Evolutionary conservation across 345 rosid genomes (phyloP).

Genomic region (Rhizophora mangle): DNA sequence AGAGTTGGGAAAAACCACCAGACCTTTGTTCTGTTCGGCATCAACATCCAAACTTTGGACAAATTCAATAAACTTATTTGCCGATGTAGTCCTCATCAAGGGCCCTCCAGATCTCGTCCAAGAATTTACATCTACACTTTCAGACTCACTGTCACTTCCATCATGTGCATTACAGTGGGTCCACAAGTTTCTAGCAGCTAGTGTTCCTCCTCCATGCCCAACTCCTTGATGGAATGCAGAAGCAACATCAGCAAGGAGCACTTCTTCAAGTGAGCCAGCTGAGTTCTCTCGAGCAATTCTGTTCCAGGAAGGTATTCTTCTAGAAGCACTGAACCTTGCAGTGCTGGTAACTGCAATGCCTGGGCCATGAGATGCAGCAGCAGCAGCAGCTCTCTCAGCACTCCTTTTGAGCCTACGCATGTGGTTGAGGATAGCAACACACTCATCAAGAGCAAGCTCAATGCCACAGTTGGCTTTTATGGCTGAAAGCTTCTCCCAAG

Average conservation of each 20-base stretch:
- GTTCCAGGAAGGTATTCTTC: constrained; percentile 97
- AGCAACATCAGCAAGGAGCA: constrained; percentile 41
- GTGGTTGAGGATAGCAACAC: constrained; percentile 91
- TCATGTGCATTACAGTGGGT: constrained; percentile 41
- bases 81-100: constrained; percentile 91
- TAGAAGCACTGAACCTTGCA: constrained; percentile 68
- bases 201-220: constrained; percentile 34
- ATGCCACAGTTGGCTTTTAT: constrained; percentile 94
- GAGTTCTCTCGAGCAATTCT: constrained; percentile 93
- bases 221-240: constrained; percentile 44
- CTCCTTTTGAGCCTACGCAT: constrained; percentile 92
- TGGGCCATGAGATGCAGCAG: constrained; percentile 55
- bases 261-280: constrained; percentile 85
- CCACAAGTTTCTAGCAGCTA: constrained; percentile 45
- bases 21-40: constrained; percentile 48
- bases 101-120: constrained; percentile 99
- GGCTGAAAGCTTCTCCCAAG: constrained; percentile 99
- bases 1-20: constrained; percentile 45
- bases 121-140: constrained; percentile 61
- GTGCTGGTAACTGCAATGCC: constrained; percentile 28
- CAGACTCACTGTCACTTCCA: constrained; percentile 87
- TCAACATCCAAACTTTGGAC: constrained; percentile 66
- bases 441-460: constrained; percentile 97
- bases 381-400: constrained; percentile 84
- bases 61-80: constrained; percentile 70